Evolutionary conservation across 179 eudicot species (phyloP), one percentile per base, ranked within the genome.

Genomic region (Spinacia oleracea): DNA sequence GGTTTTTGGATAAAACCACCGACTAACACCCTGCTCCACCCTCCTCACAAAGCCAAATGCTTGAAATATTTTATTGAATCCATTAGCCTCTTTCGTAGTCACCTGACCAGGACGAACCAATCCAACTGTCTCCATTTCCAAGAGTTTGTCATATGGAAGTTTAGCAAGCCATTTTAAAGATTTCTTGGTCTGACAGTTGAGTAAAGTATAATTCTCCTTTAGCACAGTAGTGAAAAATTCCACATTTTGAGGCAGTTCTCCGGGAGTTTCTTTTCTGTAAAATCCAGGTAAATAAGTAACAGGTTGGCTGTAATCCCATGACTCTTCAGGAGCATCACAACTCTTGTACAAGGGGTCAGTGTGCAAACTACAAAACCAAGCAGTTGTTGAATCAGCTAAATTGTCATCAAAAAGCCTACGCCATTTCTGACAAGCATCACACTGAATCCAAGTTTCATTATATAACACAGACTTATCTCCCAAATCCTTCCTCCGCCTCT

Each of bases 291-390:
- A 80, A 83, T 85, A 81, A 42, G 92, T 93, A 46, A 96, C 82
- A 10, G 88, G 81, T 58, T 88, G 83, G 74, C 72, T 77, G 73
- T 53, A 43, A 78, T 90, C 91, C 90, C 90, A 91, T 66, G 96
- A 78, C 84, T 93, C 99, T 87, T 93, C 94, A 46, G 96, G 90
- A 80, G 77, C 85, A 73, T 76, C 78, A 81, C 99, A 96, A 72
- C 89, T 89, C 87, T 84, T 90, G 81, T 84, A 81, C 51, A 81
- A 79, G 2, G 90, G 90, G 73, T 96, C 94, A 77, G 84, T 75
- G 78, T 92, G 93, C 97, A 96, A 88, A 82, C 99, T 89, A 85
- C 99, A 96, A 88, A 96, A 96, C 99, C 99, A 96, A 56, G 89
- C 89, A 76, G 87, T 79, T 4, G 85, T 77, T 42, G 89, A 70